Conservation (phyloP, 140 eudicot species). For the Senecio squalidus region DNA sequence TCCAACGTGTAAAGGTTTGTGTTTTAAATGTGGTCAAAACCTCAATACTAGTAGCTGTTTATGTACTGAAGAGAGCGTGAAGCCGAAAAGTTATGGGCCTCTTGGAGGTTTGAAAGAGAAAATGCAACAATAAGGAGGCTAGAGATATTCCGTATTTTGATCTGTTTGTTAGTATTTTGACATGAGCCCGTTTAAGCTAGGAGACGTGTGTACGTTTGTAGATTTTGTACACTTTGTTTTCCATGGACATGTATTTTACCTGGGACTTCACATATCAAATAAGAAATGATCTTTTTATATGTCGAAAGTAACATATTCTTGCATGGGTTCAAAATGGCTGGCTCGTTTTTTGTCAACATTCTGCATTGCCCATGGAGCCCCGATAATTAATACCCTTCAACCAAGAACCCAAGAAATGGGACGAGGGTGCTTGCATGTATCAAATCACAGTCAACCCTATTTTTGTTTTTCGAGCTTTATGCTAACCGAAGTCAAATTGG, state of each 20-base stretch:
- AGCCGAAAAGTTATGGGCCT: constrained; percentile 53
- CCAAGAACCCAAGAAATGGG: too few relatives aligned
- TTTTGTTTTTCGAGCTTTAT: too few relatives aligned
- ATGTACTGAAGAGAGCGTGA: constrained; percentile 36
- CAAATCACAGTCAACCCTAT: too few relatives aligned
- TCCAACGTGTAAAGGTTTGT: constrained; percentile 72
- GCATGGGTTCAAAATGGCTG: too few relatives aligned
- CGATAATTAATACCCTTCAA: too few relatives aligned
- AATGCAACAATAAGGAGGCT: constrained; percentile 41
- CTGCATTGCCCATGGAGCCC: too few relatives aligned
- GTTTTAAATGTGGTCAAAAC: constrained; percentile 70
- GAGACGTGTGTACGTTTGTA: not conserved
- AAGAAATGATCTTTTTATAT: not conserved
- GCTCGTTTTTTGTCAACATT: not conserved
- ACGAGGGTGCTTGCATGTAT: too few relatives aligned
- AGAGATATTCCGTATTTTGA: not conserved
- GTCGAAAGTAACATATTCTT: not conserved
- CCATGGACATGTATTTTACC: not conserved
- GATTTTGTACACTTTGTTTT: not conserved
- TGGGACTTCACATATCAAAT: too few relatives aligned
- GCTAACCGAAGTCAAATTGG: too few relatives aligned
- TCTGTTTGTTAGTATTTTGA: not conserved
- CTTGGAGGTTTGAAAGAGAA: constrained; percentile 56
- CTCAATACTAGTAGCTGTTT: constrained; percentile 55
- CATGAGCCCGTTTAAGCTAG: not conserved